Evolutionary conservation across 2,329 filamentous ascomycete species (phyloP), one percentile per base, ranked within the genome.

Genomic region (Diaporthe citri): DNA sequence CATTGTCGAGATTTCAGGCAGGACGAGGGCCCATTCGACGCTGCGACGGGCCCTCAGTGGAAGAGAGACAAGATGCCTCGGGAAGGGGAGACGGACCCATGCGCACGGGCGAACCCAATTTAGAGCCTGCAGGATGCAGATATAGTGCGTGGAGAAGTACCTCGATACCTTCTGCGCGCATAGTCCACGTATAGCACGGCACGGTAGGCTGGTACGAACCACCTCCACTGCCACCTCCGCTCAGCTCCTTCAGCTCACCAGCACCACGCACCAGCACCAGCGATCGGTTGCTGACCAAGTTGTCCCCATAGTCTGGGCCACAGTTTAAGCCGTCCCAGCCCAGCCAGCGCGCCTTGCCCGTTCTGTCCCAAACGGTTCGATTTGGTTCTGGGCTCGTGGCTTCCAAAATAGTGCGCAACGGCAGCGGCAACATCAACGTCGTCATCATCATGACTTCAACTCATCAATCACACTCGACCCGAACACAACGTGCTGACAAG

Each of bases 81-180:
- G 46, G 46, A 67, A 67, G 64, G 25, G 64, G 46, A 69, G 48
- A 25, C 48, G 64, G 64, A 41, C 64, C 64, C 64, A 67, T 67
- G 34, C 64, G 64, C 64, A 69, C 64, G 64, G 64, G 34, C 64
- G 48, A 69, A 55, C 46, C 64, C 64, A 69, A 55, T 69, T 69
- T 69, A 69, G 48, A 28, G 64, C 64, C 64, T 69, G 64, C 64
- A 69, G 46, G 64, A 39, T 69, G 48, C 64, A 55, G 64, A 34
- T 39, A 69, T 52, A 52, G 64, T 51, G 64, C n/a, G 62, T 67
- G 46, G 22, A 51, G 41, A 64, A 64, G 62, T 51, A 51, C 28
- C 60, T 34, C 60, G 60, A 12, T 48, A 66, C 60, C 41, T 66
- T 4, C 5, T 13, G 36, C 22, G 3, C 1, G 6, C 56, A 4